Evolutionary conservation across 1,284 basidiomycete species (phyloP).

Genomic region (Microbotryum violaceum): DNA sequence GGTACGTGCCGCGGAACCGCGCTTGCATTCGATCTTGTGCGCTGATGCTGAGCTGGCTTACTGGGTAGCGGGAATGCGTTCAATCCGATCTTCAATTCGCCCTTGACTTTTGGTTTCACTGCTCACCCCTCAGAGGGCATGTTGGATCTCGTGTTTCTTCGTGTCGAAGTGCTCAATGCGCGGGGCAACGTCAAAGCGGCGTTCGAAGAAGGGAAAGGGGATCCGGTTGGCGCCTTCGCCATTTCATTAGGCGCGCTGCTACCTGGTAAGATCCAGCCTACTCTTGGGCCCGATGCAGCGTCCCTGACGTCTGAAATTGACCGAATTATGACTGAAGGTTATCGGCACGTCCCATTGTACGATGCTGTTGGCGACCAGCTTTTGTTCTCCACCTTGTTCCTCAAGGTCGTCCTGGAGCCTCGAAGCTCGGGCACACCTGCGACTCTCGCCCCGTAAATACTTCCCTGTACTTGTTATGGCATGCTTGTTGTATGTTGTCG

Average conservation of each 20-base stretch:
- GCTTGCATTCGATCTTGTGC: not conserved
- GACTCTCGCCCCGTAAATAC: too few relatives aligned
- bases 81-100: conserved; percentile 74
- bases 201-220: conserved; percentile 52
- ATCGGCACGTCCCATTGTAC: conserved; percentile 75
- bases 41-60: conserved; percentile 27
- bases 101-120: conserved; percentile 56
- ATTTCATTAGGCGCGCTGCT: conserved; percentile 59
- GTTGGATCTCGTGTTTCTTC: conserved; percentile 72
- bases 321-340: conserved; percentile 50
- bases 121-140: conserved; percentile 62
- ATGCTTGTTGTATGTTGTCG: too few relatives aligned
- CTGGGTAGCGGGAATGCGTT: conserved; percentile 62
- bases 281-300: conserved; percentile 6
- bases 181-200: conserved; percentile 38
- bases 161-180: conserved; percentile 60
- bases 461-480: too few relatives aligned
- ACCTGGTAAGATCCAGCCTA: conserved; percentile 51
- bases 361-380: conserved; percentile 73
- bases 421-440: too few relatives aligned
- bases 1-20: conserved; percentile 7
- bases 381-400: conserved; percentile 81
- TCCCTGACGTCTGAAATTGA: conserved; percentile 13
- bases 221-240: conserved; percentile 61
- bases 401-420: conserved; percentile 37